phyloP scores from a whole-genome alignment of 495 filamentous ascomycete species.

The Tuber magnatum region DNA sequence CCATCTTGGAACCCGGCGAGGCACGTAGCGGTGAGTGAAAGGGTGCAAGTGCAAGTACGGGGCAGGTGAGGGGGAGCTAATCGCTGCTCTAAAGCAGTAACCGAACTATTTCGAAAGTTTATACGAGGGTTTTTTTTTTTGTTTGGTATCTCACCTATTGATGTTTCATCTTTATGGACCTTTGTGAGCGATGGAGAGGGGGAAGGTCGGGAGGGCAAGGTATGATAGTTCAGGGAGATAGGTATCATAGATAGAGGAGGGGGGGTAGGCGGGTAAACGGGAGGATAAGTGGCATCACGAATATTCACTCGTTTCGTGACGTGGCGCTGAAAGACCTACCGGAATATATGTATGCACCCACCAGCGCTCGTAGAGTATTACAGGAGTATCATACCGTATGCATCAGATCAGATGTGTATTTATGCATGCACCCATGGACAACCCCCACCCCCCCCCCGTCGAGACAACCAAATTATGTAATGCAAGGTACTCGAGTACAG shows the following conservation, averaged over 20 bases:
- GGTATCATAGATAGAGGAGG: not conserved
- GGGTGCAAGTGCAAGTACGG: not conserved
- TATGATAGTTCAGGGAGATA: too few species aligned
- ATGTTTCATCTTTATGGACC: not conserved
- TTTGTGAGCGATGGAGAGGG: not conserved
- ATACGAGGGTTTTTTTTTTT: not conserved
- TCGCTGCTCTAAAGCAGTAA: not conserved
- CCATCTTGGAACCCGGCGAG: not conserved
- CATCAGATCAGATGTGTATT: not conserved
- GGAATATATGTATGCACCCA: not conserved
- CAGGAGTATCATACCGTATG: not conserved
- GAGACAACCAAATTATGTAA: not conserved
- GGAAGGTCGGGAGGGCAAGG: not conserved
- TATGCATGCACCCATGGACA: too few species aligned
- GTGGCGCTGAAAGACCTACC: not conserved
- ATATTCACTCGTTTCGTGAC: slow-evolving; percentile 2
- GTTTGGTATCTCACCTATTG: not conserved
- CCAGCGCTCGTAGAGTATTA: not conserved
- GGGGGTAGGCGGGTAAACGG: not conserved
- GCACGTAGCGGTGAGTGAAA: not conserved
- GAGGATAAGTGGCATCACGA: not conserved
- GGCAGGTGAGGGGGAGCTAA: not conserved
- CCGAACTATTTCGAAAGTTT: not conserved
- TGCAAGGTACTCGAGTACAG: too few species aligned
- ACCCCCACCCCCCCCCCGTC: too few species aligned